Percentiles rank a stretch among this genome's conserved stretches.
Evolutionary conservation across 1,284 basidiomycete species (phyloP).

Genomic region (Cutaneotrichosporon cavernicola): DNA sequence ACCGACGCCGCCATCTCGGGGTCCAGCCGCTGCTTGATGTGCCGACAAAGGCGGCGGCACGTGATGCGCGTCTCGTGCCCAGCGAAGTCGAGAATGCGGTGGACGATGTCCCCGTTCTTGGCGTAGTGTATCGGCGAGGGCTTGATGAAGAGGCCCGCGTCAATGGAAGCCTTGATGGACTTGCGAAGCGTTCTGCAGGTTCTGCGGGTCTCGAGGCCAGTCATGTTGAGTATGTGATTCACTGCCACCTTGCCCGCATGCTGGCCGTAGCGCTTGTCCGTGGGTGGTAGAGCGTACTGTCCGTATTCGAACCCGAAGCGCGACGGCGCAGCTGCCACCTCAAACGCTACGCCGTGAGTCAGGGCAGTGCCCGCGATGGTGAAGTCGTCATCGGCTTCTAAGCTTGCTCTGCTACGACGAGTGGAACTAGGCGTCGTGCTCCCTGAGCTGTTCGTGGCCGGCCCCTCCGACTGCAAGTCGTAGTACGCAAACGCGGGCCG

Average conservation of each 20-base stretch:
- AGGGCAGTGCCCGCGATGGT: background rate
- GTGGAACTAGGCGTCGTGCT: background rate
- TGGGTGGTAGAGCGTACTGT: background rate
- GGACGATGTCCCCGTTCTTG: conserved; percentile 1
- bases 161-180: background rate
- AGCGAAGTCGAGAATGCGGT: background rate
- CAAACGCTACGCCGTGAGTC: background rate
- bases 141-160: background rate
- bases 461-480: background rate
- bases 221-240: background rate
- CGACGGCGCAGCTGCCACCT: background rate
- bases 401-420: background rate
- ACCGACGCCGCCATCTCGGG: background rate
- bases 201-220: background rate
- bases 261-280: background rate
- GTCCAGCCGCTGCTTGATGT: background rate
- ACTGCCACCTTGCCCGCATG: background rate
- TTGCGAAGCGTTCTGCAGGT: background rate
- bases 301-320: background rate
- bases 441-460: background rate
- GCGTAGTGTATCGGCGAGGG: background rate
- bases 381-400: background rate
- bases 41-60: background rate
- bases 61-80: conserved; percentile 6
- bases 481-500: background rate